These are phyloP conservation scores for Beauveria sp. DNA, from an alignment of 2,329 filamentous ascomycete genomes.

Conservation along the genomic window DNA sequence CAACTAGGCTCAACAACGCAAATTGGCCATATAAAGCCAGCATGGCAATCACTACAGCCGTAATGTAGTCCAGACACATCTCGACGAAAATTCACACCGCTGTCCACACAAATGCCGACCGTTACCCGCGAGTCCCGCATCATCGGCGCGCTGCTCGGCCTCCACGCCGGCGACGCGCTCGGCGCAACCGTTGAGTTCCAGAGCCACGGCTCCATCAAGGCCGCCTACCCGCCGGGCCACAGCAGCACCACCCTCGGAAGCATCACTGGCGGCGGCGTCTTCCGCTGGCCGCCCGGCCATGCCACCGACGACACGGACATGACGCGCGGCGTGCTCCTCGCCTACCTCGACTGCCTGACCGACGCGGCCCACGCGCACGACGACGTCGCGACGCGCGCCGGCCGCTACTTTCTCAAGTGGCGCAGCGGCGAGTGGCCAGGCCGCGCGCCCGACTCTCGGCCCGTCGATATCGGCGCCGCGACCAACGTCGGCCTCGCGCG, in stretches of 20 bases:
- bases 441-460: conserved; percentile 23
- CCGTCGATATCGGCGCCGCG: conserved; percentile 33
- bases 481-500: conserved; percentile 26
- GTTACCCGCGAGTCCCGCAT: conserved; percentile 20
- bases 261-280: conserved; percentile 37
- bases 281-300: conserved; percentile 34
- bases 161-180: conserved; percentile 40
- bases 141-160: conserved; percentile 36
- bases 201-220: conserved; percentile 25
- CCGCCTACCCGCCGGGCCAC: conserved; percentile 21
- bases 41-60: neutral
- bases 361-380: neutral
- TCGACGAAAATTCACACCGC: neutral
- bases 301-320: conserved; percentile 43
- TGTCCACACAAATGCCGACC: neutral
- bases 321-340: conserved; percentile 37
- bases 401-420: conserved; percentile 35
- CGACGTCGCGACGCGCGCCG: conserved; percentile 25
- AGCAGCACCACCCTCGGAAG: conserved; percentile 25
- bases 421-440: conserved; percentile 34
- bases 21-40: neutral
- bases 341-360: conserved; percentile 22
- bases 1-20: neutral
- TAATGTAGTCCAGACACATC: neutral
- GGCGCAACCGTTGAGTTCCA: conserved; percentile 39